Evolutionary conservation across 495 filamentous ascomycete genomes (phyloP).

Genomic region (Penicillium nucicola): DNA sequence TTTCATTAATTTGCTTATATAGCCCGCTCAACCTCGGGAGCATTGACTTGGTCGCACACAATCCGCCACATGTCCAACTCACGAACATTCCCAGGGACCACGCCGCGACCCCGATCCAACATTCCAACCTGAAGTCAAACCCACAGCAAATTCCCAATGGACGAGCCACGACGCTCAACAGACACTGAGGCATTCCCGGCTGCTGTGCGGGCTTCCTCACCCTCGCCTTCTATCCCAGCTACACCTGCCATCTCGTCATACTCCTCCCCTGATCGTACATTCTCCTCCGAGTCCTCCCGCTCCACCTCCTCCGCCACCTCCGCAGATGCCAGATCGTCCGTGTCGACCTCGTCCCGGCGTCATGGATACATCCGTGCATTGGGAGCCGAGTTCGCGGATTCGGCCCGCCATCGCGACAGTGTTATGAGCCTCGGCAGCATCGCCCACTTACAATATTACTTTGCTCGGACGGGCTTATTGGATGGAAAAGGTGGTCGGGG

Average conservation of each 20-base stretch:
- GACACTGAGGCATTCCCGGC: conserved; percentile 24
- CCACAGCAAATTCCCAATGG: conserved; percentile 20
- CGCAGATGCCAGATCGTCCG: conserved; percentile 48
- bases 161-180: conserved; percentile 24
- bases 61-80: not conserved
- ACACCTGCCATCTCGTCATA: conserved; percentile 62
- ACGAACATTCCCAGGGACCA: not conserved
- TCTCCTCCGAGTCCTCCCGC: conserved; percentile 72
- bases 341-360: conserved; percentile 56
- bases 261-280: conserved; percentile 65
- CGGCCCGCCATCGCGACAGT: conserved; percentile 83
- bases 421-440: conserved; percentile 96
- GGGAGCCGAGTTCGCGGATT: conserved; percentile 85
- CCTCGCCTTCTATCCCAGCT: conserved; percentile 57
- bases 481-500: conserved; percentile 91
- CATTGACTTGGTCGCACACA: not conserved
- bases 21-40: not conserved
- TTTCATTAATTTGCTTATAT: conserved; percentile 8
- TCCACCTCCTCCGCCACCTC: conserved; percentile 65
- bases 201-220: conserved; percentile 48
- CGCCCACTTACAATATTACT: conserved; percentile 96
- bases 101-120: not conserved
- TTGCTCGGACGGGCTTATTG: conserved; percentile 87
- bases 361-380: conserved; percentile 89
- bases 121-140: not conserved